Percentiles rank a stretch among this genome's conserved stretches.
Evolutionary conservation across 306 rosid species (phyloP).

Genomic region (apple (Malus domestica)): ASM211411v1 NC_041799.1:34284501-34285000

Average conservation of each 20-base stretch:
- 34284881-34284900: slow-evolving; percentile 27
- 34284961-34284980: slow-evolving; percentile 26
- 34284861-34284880: slow-evolving; percentile 21
- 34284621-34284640: neutral
- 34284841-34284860: slow-evolving; percentile 25
- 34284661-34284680: slow-evolving; percentile 4
- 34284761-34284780: slow-evolving; percentile 15
- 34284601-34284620: neutral
- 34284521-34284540: neutral
- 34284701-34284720: slow-evolving; percentile 27
- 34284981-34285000: slow-evolving; percentile 39
- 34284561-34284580: neutral
- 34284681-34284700: slow-evolving; percentile 57
- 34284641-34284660: neutral
- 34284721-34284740: slow-evolving; percentile 18
- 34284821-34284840: slow-evolving; percentile 28
- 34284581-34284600: neutral
- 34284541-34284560: neutral
- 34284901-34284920: slow-evolving; percentile 51
- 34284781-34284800: slow-evolving; percentile 19
- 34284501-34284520: neutral
- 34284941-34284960: slow-evolving; percentile 50
- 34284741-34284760: slow-evolving; percentile 25
- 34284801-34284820: slow-evolving; percentile 27
- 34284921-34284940: slow-evolving; percentile 68